phyloP scores from a whole-genome alignment of 2,329 filamentous ascomycete species.

The Phaeosphaeria sp. region DNA sequence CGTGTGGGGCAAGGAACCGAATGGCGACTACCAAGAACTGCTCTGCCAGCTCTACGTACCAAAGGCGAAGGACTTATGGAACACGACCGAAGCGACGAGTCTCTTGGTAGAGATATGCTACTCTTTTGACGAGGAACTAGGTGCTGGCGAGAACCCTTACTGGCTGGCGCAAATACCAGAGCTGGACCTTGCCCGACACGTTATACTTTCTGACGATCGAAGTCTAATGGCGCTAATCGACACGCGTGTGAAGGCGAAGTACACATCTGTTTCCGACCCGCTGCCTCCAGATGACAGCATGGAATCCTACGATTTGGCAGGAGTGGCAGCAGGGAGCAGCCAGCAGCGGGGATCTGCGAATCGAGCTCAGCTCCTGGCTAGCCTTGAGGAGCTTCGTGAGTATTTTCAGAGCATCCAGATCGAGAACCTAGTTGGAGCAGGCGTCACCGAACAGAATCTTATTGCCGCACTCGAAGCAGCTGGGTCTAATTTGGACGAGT shows the following conservation, averaged over 20 bases:
- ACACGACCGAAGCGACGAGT: slow-evolving; percentile 72
- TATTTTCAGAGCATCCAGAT: slow-evolving; percentile 40
- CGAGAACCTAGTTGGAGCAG: slow-evolving; percentile 21
- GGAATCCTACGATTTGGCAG: slow-evolving; percentile 26
- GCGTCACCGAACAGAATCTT: slow-evolving; percentile 27
- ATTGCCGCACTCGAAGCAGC: slow-evolving; percentile 24
- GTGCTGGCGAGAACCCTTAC: slow-evolving; percentile 36
- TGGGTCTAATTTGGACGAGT: slow-evolving; percentile 34
- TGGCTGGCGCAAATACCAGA: slow-evolving; percentile 40
- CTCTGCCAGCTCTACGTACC: slow-evolving; percentile 78
- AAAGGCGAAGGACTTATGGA: slow-evolving; percentile 84
- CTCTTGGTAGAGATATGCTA: slow-evolving; percentile 75
- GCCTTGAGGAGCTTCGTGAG: slow-evolving; percentile 31
- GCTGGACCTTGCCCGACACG: slow-evolving; percentile 71
- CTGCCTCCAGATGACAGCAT: slow-evolving; percentile 69
- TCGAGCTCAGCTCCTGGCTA: slow-evolving; percentile 28
- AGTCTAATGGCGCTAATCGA: slow-evolving; percentile 75
- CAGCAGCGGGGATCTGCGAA: neutral
- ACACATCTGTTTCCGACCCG: slow-evolving; percentile 77
- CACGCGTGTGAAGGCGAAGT: slow-evolving; percentile 61
- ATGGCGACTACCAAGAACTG: slow-evolving; percentile 70
- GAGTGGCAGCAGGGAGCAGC: neutral
- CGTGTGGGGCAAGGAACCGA: slow-evolving; percentile 80
- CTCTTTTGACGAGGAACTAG: slow-evolving; percentile 45
- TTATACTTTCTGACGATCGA: slow-evolving; percentile 78